Evolutionary conservation across 1,139 yeast genomes (phyloP).

Genomic region (Kodamaea arcana): DNA sequence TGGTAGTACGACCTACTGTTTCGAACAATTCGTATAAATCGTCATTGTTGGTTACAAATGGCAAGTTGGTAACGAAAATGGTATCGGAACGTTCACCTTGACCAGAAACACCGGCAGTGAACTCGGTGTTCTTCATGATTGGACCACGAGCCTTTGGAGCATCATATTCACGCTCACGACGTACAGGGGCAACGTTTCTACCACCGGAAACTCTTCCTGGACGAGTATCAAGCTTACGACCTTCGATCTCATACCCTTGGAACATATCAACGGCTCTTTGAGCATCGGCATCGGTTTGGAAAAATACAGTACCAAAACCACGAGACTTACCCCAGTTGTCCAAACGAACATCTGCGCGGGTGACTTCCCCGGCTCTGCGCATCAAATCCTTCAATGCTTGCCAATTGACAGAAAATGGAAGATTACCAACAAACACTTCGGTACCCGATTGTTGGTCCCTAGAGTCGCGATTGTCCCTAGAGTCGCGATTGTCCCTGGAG

Average conservation of each 20-base stretch:
- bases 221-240: slow-evolving; percentile 66
- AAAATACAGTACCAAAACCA: slow-evolving; percentile 81
- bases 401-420: slow-evolving; percentile 81
- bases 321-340: slow-evolving; percentile 74
- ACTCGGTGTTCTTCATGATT: slow-evolving; percentile 40
- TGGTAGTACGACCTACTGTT: slow-evolving; percentile 71
- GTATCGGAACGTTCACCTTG: slow-evolving; percentile 63
- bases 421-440: slow-evolving; percentile 77
- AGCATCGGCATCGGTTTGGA: slow-evolving; percentile 57
- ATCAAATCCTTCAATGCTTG: slow-evolving; percentile 82
- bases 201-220: slow-evolving; percentile 44
- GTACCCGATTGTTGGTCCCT: slow-evolving; percentile 38
- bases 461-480: slow-evolving; percentile 7
- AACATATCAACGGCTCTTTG: slow-evolving; percentile 56
- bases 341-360: slow-evolving; percentile 73
- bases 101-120: slow-evolving; percentile 61
- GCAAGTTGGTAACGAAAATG: slow-evolving; percentile 74
- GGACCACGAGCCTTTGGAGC: slow-evolving; percentile 6
- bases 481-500: slow-evolving; percentile 7
- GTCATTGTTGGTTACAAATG: slow-evolving; percentile 81
- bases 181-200: slow-evolving; percentile 9
- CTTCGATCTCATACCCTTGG: slow-evolving; percentile 65
- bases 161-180: slow-evolving; percentile 11
- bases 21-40: slow-evolving; percentile 85
- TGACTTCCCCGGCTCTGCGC: slow-evolving; percentile 69